Percentiles rank a stretch among this genome's conserved stretches.
Conservation (phyloP, 176 grass and related monocot genomes). For the Saccharum officinarum region DNA sequence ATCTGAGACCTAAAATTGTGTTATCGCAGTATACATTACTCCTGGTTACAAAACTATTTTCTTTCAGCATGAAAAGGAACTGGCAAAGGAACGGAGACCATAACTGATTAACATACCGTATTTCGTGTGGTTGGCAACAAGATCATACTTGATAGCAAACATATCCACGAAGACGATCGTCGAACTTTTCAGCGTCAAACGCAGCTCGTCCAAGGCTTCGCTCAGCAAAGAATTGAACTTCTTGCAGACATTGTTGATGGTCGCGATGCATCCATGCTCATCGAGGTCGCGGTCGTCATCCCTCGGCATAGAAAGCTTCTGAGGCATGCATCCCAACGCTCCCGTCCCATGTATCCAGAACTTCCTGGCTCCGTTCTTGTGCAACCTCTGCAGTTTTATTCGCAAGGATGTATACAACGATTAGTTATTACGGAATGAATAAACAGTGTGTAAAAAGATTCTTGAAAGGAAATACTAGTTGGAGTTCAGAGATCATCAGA, state of each 20-base stretch:
- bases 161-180: conserved; percentile 68
- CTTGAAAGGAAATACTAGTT: neutral
- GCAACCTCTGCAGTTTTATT: conserved; percentile 59
- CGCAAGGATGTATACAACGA: neutral
- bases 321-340: conserved; percentile 73
- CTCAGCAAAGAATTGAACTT: conserved; percentile 67
- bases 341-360: conserved; percentile 82
- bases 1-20: neutral
- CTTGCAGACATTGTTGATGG: conserved; percentile 59
- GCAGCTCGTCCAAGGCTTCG: conserved; percentile 50
- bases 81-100: neutral
- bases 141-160: conserved; percentile 83
- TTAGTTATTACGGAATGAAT: neutral
- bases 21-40: neutral
- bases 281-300: conserved; percentile 52
- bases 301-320: conserved; percentile 62
- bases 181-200: conserved; percentile 49
- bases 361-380: conserved; percentile 63
- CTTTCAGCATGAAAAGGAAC: neutral
- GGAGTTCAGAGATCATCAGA: neutral
- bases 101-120: conserved; percentile 47
- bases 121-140: conserved; percentile 66
- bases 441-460: neutral
- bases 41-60: neutral
- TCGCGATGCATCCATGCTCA: conserved; percentile 52